These are phyloP conservation scores for Penicillium sp. DNA, from an alignment of 2,329 filamentous ascomycete species.

Conservation along the genomic window DNA sequence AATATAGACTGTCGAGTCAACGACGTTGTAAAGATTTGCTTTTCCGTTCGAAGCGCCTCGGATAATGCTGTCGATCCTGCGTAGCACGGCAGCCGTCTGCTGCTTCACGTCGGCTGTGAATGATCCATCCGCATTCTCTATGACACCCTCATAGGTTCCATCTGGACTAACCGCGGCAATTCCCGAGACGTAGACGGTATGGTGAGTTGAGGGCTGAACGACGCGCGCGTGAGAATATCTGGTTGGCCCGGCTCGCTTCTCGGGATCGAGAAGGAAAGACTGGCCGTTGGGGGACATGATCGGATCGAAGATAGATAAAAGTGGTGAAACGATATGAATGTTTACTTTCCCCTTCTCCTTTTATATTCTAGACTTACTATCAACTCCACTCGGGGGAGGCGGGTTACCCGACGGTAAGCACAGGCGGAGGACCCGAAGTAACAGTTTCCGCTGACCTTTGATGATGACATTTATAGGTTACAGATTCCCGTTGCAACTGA, in stretches of 20 bases:
- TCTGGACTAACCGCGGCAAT: constrained; percentile 37
- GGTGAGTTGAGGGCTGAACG: constrained; percentile 29
- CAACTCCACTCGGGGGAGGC: neutral
- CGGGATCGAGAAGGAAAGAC: constrained; percentile 35
- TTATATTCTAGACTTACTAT: neutral
- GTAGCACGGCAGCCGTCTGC: constrained; percentile 42
- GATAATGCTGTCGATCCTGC: constrained; percentile 41
- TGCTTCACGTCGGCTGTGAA: constrained; percentile 35
- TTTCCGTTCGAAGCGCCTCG: constrained; percentile 37
- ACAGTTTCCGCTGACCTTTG: neutral
- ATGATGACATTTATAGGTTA: neutral
- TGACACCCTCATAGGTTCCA: constrained; percentile 38
- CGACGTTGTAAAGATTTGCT: constrained; percentile 38
- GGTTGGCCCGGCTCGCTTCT: constrained; percentile 25
- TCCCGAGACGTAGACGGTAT: constrained; percentile 44
- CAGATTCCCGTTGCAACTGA: too few species aligned
- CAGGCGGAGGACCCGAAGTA: neutral
- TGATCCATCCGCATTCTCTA: constrained; percentile 37
- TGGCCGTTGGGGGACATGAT: constrained; percentile 36
- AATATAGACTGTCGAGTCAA: constrained; percentile 44
- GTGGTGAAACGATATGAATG: neutral
- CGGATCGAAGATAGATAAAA: neutral
- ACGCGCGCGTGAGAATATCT: constrained; percentile 40
- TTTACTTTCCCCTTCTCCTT: neutral
- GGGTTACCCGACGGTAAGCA: neutral